Conservation (phyloP, 2,329 filamentous ascomycete species). For the Albifimbria verrucaria region DNA sequence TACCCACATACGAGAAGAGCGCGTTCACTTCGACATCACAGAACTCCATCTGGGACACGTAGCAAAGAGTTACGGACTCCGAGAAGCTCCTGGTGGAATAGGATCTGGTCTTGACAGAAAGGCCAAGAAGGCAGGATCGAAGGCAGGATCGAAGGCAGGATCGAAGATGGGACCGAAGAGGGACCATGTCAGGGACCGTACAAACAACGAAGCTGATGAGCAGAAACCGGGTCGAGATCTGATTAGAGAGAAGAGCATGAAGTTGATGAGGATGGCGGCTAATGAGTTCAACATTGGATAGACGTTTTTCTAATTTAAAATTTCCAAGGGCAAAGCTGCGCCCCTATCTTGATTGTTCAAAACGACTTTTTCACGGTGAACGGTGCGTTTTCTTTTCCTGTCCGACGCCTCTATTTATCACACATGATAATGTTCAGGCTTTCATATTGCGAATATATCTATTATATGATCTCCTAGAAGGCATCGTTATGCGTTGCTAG, state of each 20-base stretch:
- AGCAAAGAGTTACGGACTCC: slow-evolving; percentile 87
- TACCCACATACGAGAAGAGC: slow-evolving; percentile 83
- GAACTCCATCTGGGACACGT: slow-evolving; percentile 87
- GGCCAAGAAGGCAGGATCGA: slow-evolving; percentile 36
- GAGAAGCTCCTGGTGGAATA: slow-evolving; percentile 85
- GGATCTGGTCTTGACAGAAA: slow-evolving; percentile 52
- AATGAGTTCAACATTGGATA: slow-evolving; percentile 69
- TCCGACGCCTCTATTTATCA: too few relatives aligned
- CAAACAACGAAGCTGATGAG: slow-evolving; percentile 35
- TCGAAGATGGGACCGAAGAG: slow-evolving; percentile 15
- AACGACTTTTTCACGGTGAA: too few relatives aligned
- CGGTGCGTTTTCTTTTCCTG: too few relatives aligned
- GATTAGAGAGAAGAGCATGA: slow-evolving; percentile 59
- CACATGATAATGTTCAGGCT: too few relatives aligned
- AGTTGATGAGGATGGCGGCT: slow-evolving; percentile 61
- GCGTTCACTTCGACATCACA: slow-evolving; percentile 86
- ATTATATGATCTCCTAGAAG: too few relatives aligned
- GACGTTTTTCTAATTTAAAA: slow-evolving; percentile 6
- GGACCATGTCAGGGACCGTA: slow-evolving; percentile 31
- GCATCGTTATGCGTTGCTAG: too few relatives aligned
- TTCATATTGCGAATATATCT: too few relatives aligned
- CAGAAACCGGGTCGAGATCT: slow-evolving; percentile 36
- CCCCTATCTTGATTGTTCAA: too few relatives aligned
- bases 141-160: slow-evolving; percentile 13
- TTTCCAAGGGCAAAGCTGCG: too few relatives aligned